These are phyloP conservation scores for Phaeophleospora eucalypticola DNA, from an alignment of 2,329 filamentous ascomycete species.

Conservation along the genomic window DNA sequence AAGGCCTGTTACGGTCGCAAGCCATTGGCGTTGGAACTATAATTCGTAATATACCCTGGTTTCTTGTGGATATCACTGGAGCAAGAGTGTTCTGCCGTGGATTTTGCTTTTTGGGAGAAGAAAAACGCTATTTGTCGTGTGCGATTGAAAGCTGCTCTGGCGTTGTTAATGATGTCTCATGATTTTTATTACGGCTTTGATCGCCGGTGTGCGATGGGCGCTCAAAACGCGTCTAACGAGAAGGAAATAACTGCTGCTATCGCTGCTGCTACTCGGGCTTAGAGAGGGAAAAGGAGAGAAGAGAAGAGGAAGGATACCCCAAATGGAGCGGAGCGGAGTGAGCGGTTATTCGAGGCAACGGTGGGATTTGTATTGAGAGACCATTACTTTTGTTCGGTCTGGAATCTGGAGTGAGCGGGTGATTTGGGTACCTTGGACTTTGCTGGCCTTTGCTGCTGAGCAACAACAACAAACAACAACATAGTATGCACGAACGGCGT, in stretches of 20 bases:
- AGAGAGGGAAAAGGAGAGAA: background rate
- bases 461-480: too few species aligned
- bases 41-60: conserved; percentile 25
- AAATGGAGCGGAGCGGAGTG: conserved; percentile 1
- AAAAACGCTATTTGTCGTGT: background rate
- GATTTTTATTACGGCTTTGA: background rate
- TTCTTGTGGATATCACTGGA: conserved; percentile 19
- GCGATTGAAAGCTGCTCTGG: background rate
- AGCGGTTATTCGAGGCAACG: too few species aligned
- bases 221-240: background rate
- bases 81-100: background rate
- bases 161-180: conserved; percentile 3
- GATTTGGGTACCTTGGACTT: too few species aligned
- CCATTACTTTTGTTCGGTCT: too few species aligned
- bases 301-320: conserved; percentile 1
- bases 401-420: background rate
- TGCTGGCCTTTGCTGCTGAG: too few species aligned
- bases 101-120: background rate
- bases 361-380: too few species aligned
- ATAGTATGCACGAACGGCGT: too few species aligned
- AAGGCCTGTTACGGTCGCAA: conserved; percentile 12
- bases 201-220: background rate
- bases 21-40: conserved; percentile 17
- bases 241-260: background rate
- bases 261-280: background rate